Base-by-base conservation (phyloP, 352 stramenopile genomes). In the Pythium brachiatum region DNA sequence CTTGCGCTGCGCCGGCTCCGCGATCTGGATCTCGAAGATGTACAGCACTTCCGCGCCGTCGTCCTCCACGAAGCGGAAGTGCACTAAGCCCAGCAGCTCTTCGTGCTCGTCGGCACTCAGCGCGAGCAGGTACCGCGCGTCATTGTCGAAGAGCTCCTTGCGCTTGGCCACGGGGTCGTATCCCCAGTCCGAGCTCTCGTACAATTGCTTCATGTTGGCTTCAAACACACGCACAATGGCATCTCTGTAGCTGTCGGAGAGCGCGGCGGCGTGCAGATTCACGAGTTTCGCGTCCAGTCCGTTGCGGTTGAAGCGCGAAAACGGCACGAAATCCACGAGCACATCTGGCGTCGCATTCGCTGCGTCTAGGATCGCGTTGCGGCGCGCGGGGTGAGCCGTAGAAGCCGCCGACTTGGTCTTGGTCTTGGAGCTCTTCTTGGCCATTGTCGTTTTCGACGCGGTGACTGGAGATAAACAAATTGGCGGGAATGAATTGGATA, bases 11-110 rank as follows among this genome's bases (percentile, higher is more conserved):
- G 72, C 69, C 3, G 39, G 53, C 43, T 69, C 26, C 11, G 75
- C 70, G 54, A 98, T 75, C 75, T 98, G 95, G 34, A 98, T 81
- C 78, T 98, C 95, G 74, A 97, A 98, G 7, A 98, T 69, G 75
- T 98, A 98, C 31, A 97, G 68, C 23, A 97, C 90, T 1, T 84
- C 63, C 21, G 89, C 87, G 20, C 89, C 87, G 54, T 98, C 91
- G 62, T 98, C 91, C 32, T 90, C 81, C 57, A 98, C 80, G 62
- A 97, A 98, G 18, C 93, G 93, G 78, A 96, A 98, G 69, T 98
- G 95, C 21, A 83, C 75, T 66, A 98, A 98, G 9, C 68, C 89
- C 16, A 82, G 68, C 16, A 97, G 68, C 47, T 66, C 58, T 2
- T 57, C 8, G 3, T 56, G 12, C 3, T 60, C 64, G 13, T 34